Evolutionary conservation across 73 alveolate genomes (phyloP).

Genomic region (Paramecium biaurelia): DNA sequence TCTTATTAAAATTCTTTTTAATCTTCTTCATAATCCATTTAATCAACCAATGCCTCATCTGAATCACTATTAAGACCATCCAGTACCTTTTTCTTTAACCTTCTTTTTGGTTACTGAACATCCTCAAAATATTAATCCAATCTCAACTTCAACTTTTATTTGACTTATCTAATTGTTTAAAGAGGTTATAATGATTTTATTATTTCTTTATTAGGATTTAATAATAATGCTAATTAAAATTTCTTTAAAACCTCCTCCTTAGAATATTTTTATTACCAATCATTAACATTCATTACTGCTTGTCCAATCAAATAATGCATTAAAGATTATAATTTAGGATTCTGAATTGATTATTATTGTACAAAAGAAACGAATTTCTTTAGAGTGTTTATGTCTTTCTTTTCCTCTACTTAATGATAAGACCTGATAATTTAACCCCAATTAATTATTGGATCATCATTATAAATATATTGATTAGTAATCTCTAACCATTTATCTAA

Average conservation of each 20-base stretch:
- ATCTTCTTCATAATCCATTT: constrained; percentile 35
- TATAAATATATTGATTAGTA: neutral
- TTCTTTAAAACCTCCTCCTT: constrained; percentile 27
- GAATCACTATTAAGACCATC: constrained; percentile 44
- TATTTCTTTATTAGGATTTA: constrained; percentile 24
- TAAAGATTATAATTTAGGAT: neutral
- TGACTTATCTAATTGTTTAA: neutral
- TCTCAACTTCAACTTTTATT: neutral
- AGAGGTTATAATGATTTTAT: neutral
- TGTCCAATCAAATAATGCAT: neutral
- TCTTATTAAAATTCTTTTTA: neutral
- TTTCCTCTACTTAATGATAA: neutral
- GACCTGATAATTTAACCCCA: neutral
- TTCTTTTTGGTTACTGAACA: neutral
- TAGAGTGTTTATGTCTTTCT: neutral
- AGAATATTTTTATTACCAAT: neutral
- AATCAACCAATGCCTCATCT: constrained; percentile 1
- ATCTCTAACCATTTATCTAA: constrained; percentile 1
- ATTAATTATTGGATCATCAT: neutral
- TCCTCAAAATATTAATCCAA: neutral
- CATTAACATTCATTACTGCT: neutral
- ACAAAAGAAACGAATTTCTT: neutral
- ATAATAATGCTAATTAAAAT: neutral
- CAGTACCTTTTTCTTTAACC: neutral
- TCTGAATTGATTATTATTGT: neutral